Evolutionary conservation across 1,139 yeast species (phyloP), one percentile per base, ranked within the genome.

Genomic region (Nakaseomyces delphensis): DNA sequence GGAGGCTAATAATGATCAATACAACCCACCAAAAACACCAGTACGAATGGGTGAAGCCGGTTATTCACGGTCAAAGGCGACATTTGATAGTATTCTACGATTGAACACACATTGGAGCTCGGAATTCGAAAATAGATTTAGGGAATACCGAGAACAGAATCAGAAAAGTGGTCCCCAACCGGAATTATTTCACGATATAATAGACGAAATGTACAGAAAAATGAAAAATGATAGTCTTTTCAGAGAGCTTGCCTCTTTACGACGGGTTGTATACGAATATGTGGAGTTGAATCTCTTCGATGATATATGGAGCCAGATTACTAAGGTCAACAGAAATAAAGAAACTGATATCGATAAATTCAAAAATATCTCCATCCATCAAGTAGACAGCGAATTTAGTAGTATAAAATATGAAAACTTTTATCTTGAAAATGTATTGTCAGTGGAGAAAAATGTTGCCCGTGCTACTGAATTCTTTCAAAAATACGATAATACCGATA

Each of bases 251-350:
- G 57, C 60, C 19, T 80, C 82, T 49, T 63, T 75, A 51, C 76
- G 69, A 54, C 69, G 67, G 46, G 67, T 77, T 43, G 69, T 85
- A 1, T 82, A 79, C 52, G 79, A 77, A 44, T 83, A 83, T 51
- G 78, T 84, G 10, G 95, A 86, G 50, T 55, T 73, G 45, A 79
- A 78, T 48, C 58, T 84, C 18, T 81, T 78, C 55, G 83, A 77
- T 51, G 74, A 72, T 45, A 55, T 81, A 3, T 83, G 91, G 60
- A 37, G 45, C 5, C 47, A 50, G 29, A 35, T 58, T n/a, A 33
- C 42, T 4, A 38, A 39, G 13, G 29, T 38, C 19, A 42, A 41
- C 18, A 42, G 38, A 25, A 33, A 40, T 6, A 32, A 43, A 1
- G 52, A 55, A 29, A 24, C 48, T 8, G 48, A 50, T 18, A 41